phyloP scores from a whole-genome alignment of 2,329 filamentous ascomycete species.

The Aureobasidium leucospermi region DNA sequence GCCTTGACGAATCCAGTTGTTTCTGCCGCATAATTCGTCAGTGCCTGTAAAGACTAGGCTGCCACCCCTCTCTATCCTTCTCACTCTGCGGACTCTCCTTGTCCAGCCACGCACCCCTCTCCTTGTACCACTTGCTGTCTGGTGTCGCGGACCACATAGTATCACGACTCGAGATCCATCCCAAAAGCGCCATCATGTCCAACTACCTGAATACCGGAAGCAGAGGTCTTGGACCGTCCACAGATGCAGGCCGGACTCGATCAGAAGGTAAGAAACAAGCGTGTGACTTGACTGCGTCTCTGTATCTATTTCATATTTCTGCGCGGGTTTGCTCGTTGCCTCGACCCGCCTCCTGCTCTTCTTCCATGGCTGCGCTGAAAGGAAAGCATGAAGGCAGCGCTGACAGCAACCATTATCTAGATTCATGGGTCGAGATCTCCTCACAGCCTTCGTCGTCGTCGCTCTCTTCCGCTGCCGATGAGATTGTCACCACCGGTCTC shows the following conservation, averaged over 20 bases:
- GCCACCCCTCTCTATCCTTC: background rate
- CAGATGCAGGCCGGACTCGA: constrained; percentile 9
- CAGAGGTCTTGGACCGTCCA: background rate
- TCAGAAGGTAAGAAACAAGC: constrained; percentile 16
- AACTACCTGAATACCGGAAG: background rate
- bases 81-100: background rate
- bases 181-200: constrained; percentile 7
- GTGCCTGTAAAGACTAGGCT: constrained; percentile 7
- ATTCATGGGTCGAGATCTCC: constrained; percentile 93
- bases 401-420: constrained; percentile 39
- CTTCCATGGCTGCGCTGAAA: background rate
- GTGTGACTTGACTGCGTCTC: background rate
- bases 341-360: background rate
- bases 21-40: constrained; percentile 2
- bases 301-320: background rate
- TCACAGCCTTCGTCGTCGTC: constrained; percentile 93
- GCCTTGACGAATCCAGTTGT: background rate
- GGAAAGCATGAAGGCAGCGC: background rate
- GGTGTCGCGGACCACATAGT: background rate
- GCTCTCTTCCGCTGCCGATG: constrained; percentile 73
- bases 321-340: background rate
- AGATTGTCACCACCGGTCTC: constrained; percentile 85
- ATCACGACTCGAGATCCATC: background rate
- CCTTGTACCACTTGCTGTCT: background rate
- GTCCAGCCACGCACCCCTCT: constrained; percentile 4